phyloP scores from a whole-genome alignment of 176 grass and related monocot genomes.

The Triticum timopheevii region DNA sequence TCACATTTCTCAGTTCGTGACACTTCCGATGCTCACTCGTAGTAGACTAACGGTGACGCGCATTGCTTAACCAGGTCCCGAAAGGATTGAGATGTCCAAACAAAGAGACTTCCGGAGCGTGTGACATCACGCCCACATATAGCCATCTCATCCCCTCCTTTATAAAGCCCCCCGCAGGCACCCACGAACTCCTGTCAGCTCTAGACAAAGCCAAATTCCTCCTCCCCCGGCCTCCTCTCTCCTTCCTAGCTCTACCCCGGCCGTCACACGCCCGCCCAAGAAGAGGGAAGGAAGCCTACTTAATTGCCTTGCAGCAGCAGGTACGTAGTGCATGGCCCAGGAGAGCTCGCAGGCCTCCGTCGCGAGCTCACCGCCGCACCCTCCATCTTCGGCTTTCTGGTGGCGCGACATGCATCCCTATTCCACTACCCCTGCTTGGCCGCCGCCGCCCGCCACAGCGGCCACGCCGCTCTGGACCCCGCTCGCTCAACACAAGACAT shows the following conservation, averaged over 20 bases:
- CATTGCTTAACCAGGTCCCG: background rate
- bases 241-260: background rate
- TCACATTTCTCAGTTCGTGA: no score
- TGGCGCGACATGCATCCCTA: conserved; percentile 64
- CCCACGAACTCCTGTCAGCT: conserved; percentile 28
- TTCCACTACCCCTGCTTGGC: conserved; percentile 27
- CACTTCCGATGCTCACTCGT: no score
- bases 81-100: conserved; percentile 35
- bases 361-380: conserved; percentile 54
- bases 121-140: conserved; percentile 34
- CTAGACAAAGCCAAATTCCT: conserved; percentile 21
- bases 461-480: conserved; percentile 42
- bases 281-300: background rate
- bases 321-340: conserved; percentile 57
- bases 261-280: no score
- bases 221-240: background rate
- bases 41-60: background rate
- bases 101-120: background rate
- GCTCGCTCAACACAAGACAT: conserved; percentile 4
- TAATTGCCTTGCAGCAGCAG: background rate
- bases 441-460: background rate
- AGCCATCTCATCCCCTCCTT: conserved; percentile 31
- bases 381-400: conserved; percentile 29
- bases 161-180: conserved; percentile 28
- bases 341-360: conserved; percentile 79